Base-by-base conservation (phyloP, 441 rosid genomes). In the Populus trichocarpa region DNA sequence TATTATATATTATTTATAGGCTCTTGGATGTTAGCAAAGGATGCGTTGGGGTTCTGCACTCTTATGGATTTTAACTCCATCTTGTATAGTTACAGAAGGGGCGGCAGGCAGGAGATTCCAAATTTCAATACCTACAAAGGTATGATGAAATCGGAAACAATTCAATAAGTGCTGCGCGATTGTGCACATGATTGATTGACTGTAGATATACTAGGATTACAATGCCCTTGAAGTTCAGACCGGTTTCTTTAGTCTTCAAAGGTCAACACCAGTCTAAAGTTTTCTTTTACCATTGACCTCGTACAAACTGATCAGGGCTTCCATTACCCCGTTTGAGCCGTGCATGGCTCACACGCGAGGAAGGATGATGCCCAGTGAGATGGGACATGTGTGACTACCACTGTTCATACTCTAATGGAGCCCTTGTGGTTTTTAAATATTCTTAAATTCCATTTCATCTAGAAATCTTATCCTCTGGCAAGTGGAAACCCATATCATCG, bases 1-100 rank as follows among this genome's bases (percentile, higher is more conserved):
- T 65, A 14, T 16, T 4, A 50, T 50, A 38, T 14, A 50, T 50
- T 14, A 50, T 50, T 50, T 50, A 14, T 50, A 50, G 57, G 57
- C 57, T 14, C 18, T 83, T 65, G 82, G 83, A 40, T 63, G 28
- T 71, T 61, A 22, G 57, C 32, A 26, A 61, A 42, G 33, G 46
- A 22, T 70, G 79, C 61, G 20, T 71, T 16, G 77, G 50, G 71
- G 70, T 72, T 80, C 80, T 22, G 81, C 14, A 36, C 26, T 32
- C 50, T 5, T 5, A 8, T 20, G 59, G 63, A 71, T 11, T 50
- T 71, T 8, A 10, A 13, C 72, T 6, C 7, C 67, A 10, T 61
- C 50, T 42, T 11, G 16, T 57, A 71, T 67, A 57, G 33, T n/a
- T 61, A 30, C 32, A 16, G 30, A 71, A 68, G 25, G 72, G 77